Percentiles rank a stretch among this genome's conserved stretches.
phyloP scores from a whole-genome alignment of 129 eudicot species.

The Lactuca saligna region DNA sequence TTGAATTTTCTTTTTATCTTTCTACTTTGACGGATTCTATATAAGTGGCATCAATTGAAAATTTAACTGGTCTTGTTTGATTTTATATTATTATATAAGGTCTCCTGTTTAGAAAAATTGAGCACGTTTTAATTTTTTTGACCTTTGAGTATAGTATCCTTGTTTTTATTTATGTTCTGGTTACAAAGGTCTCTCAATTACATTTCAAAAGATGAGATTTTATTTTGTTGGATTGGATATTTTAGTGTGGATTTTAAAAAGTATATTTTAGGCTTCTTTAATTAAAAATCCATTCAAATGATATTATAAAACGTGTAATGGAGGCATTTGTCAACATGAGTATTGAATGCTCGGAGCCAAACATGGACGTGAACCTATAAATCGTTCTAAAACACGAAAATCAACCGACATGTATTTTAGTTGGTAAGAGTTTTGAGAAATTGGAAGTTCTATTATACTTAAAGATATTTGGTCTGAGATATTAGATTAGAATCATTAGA shows the following conservation, averaged over 20 bases:
- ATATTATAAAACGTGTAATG: background rate
- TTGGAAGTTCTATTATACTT: background rate
- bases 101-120: too few species aligned
- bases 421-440: background rate
- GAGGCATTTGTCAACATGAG: background rate
- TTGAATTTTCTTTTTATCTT: too few species aligned
- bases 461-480: background rate
- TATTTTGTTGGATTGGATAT: too few species aligned
- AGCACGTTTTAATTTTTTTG: too few species aligned
- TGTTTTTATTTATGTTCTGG: background rate
- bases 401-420: background rate
- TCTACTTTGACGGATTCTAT: too few species aligned
- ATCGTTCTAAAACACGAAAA: background rate
- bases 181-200: background rate
- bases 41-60: too few species aligned
- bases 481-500: background rate
- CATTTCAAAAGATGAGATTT: background rate
- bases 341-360: background rate
- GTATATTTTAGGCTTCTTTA: too few species aligned
- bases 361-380: background rate
- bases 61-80: too few species aligned
- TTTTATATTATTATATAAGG: too few species aligned
- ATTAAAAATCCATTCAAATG: conserved; percentile 2
- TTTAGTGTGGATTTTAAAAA: too few species aligned
- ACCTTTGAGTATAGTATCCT: too few species aligned